A percentile compares a stretch with the other conserved stretches of the same genome.
phyloP scores from a whole-genome alignment of 129 eudicot genomes.

The Daucus carota region DNA sequence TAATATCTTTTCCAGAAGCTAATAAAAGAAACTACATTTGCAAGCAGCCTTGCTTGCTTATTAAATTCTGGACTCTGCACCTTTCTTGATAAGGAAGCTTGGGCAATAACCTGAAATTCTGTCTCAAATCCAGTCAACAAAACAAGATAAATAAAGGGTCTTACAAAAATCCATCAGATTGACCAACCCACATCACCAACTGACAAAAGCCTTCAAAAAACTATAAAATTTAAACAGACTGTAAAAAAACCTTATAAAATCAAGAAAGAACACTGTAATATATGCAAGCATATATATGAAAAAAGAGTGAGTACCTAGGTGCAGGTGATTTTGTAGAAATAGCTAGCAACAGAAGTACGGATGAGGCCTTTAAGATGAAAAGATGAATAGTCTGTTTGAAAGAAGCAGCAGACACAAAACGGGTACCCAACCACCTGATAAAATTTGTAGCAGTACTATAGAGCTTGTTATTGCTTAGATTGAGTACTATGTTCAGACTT shows the following conservation, averaged over 20 bases:
- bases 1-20: neutral
- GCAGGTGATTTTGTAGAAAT: slow-evolving; percentile 9
- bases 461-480: slow-evolving; percentile 12
- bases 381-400: neutral
- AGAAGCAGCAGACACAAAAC: neutral
- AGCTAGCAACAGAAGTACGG: slow-evolving; percentile 10
- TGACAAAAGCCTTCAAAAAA: neutral
- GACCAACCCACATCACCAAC: slow-evolving; percentile 4
- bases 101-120: slow-evolving; percentile 5
- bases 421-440: neutral
- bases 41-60: slow-evolving; percentile 6
- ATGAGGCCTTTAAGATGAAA: slow-evolving; percentile 18
- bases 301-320: neutral
- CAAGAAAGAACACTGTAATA: neutral
- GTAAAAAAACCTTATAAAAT: neutral
- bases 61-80: slow-evolving; percentile 11
- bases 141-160: neutral
- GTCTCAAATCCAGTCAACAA: neutral
- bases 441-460: neutral
- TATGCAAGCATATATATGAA: neutral
- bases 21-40: slow-evolving; percentile 22
- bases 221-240: neutral
- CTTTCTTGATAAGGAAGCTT: slow-evolving; percentile 24
- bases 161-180: neutral
- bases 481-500: slow-evolving; percentile 67